Percentiles rank a stretch among this genome's conserved stretches.
phyloP scores from a whole-genome alignment of 129 eudicot species.

The Silybum marianum region DNA sequence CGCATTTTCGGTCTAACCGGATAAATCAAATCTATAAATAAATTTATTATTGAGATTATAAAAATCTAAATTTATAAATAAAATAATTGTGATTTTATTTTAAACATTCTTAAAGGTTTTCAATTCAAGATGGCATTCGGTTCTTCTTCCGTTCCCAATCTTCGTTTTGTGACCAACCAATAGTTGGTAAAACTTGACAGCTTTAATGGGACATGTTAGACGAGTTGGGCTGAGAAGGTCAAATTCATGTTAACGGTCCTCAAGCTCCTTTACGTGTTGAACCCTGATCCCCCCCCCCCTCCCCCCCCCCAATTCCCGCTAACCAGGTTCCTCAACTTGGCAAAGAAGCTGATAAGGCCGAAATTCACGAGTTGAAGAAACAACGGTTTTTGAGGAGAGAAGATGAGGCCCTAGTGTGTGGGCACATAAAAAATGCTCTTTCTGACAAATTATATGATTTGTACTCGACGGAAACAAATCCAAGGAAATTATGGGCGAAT shows the following conservation, averaged over 20 bases:
- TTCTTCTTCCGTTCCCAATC: no score
- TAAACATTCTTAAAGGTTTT: no score
- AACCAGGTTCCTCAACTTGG: background rate
- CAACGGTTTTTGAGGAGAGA: background rate
- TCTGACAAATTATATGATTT: background rate
- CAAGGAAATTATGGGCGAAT: background rate
- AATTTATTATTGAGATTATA: no score
- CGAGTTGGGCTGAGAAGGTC: background rate
- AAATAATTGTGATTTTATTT: no score
- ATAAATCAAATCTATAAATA: no score
- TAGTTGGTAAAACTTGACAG: background rate
- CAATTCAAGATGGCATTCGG: no score
- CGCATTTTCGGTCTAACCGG: no score
- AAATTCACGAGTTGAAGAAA: background rate
- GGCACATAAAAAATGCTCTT: background rate
- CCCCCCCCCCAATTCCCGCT: background rate
- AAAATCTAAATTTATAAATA: no score
- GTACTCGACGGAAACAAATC: background rate
- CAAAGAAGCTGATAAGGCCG: background rate
- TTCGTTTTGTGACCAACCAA: background rate
- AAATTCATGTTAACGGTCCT: background rate
- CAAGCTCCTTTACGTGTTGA: background rate
- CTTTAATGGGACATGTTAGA: background rate
- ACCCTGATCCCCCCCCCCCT: background rate
- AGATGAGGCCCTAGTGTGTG: background rate